Conservation (phyloP, 106 monocot species). For the Triglochin maritima region DNA sequence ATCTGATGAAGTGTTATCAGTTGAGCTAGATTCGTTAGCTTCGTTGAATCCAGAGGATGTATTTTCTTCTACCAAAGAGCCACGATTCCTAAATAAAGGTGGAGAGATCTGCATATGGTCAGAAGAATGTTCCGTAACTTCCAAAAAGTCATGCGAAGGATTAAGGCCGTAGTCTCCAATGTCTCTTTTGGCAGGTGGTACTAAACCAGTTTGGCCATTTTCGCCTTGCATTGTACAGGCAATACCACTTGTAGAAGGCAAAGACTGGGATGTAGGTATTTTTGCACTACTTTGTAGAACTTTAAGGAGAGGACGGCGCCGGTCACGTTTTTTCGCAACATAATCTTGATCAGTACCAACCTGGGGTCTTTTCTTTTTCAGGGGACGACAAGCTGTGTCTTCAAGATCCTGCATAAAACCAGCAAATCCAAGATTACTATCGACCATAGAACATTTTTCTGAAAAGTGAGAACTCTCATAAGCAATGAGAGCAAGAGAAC, state of each 20-base stretch:
- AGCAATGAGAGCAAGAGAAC: conserved; percentile 7
- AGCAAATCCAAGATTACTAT: conserved; percentile 19
- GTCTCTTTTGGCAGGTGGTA: conserved; percentile 26
- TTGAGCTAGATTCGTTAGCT: conserved; percentile 25
- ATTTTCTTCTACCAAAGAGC: conserved; percentile 26
- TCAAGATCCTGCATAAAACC: conserved; percentile 10
- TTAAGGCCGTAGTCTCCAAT: conserved; percentile 20
- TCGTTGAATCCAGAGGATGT: conserved; percentile 35
- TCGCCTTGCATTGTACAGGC: conserved; percentile 10
- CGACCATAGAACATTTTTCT: conserved; percentile 12
- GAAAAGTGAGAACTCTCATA: conserved; percentile 21
- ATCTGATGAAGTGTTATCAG: conserved; percentile 22
- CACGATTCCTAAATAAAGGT: conserved; percentile 23
- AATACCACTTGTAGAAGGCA: conserved; percentile 15
- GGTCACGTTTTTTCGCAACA: conserved; percentile 56
- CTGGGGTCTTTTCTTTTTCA: conserved; percentile 48
- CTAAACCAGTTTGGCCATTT: conserved; percentile 10
- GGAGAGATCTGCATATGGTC: conserved; percentile 28
- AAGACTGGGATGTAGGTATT: conserved; percentile 25
- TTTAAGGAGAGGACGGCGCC: conserved; percentile 54
- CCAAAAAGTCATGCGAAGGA: conserved; percentile 31
- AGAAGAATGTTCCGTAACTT: conserved; percentile 30
- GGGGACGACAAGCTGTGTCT: conserved; percentile 3
- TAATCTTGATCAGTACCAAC: conserved; percentile 39
- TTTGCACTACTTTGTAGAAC: conserved; percentile 74